Evolutionary conservation across 257 asterid genomes (phyloP).

Genomic region (Nicotiana paniculata): DNA sequence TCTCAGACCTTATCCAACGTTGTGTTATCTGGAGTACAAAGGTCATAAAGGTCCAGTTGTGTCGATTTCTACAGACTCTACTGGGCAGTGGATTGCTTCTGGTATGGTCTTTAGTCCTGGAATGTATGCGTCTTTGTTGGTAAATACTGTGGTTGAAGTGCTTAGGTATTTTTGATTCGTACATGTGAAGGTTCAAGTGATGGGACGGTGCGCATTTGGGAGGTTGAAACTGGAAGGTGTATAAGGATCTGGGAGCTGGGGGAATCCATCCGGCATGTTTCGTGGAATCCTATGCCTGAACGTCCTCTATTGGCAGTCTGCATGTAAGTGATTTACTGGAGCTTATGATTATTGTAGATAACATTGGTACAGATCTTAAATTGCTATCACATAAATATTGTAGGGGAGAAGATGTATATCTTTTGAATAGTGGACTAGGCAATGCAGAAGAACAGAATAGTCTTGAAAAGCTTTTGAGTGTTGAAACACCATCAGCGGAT

Average conservation of each 20-base stretch:
- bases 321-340: constrained; percentile 39
- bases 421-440: constrained; percentile 61
- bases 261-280: constrained; percentile 60
- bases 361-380: constrained; percentile 10
- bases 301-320: constrained; percentile 81
- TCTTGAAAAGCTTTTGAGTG: constrained; percentile 60
- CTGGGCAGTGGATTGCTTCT: constrained; percentile 97
- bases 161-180: not conserved
- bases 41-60: constrained; percentile 90
- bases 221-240: constrained; percentile 94
- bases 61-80: constrained; percentile 65
- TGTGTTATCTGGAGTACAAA: constrained; percentile 91
- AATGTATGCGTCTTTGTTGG: not conserved
- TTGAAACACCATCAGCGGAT: constrained; percentile 35
- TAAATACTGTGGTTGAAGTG: not conserved
- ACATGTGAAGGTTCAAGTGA: constrained; percentile 71
- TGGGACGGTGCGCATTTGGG: constrained; percentile 96
- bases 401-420: constrained; percentile 75
- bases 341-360: constrained; percentile 10
- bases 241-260: constrained; percentile 74
- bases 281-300: constrained; percentile 86
- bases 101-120: constrained; percentile 40
- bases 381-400: constrained; percentile 9
- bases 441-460: constrained; percentile 57
- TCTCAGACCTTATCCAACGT: constrained; percentile 84